Evolutionary conservation across 2,329 filamentous ascomycete species (phyloP).

Genomic region (Scortechinia acanthostroma): DNA sequence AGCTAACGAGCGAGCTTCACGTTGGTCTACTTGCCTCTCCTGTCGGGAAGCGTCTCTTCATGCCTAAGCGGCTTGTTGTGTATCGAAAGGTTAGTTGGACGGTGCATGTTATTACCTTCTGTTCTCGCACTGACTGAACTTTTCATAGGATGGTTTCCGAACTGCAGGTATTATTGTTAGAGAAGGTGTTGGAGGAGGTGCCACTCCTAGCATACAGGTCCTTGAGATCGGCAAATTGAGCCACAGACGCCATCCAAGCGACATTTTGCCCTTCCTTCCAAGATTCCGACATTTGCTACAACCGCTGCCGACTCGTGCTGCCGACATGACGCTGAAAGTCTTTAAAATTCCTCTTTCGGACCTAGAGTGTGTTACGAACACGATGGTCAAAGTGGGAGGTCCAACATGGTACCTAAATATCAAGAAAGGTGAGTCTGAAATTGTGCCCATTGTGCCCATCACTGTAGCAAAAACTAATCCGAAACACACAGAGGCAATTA

Average conservation of each 20-base stretch:
- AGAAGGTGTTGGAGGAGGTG: conserved; percentile 64
- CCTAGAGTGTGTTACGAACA: conserved; percentile 77
- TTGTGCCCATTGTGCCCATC: conserved; percentile 20
- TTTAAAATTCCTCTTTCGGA: conserved; percentile 68
- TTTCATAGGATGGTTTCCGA: conserved; percentile 54
- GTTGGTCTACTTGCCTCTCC: conserved; percentile 71
- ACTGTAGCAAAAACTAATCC: not conserved
- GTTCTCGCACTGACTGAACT: not conserved
- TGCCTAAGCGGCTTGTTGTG: conserved; percentile 69
- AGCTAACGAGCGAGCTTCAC: conserved; percentile 76
- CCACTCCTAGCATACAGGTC: conserved; percentile 56
- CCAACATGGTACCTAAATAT: conserved; percentile 35
- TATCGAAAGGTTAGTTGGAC: conserved; percentile 57
- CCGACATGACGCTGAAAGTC: conserved; percentile 62
- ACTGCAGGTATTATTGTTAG: conserved; percentile 74
- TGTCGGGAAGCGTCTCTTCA: conserved; percentile 73
- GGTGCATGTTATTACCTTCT: not conserved
- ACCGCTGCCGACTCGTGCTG: conserved; percentile 56
- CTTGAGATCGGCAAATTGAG: conserved; percentile 69
- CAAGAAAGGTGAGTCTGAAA: conserved; percentile 33
- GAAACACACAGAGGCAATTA: conserved; percentile 36
- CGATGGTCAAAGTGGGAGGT: conserved; percentile 20
- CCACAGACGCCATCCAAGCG: conserved; percentile 69
- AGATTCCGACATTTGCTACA: conserved; percentile 63
- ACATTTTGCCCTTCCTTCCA: conserved; percentile 77